phyloP scores from a whole-genome alignment of 805 yeast species.

The Teunomyces pallodes region DNA sequence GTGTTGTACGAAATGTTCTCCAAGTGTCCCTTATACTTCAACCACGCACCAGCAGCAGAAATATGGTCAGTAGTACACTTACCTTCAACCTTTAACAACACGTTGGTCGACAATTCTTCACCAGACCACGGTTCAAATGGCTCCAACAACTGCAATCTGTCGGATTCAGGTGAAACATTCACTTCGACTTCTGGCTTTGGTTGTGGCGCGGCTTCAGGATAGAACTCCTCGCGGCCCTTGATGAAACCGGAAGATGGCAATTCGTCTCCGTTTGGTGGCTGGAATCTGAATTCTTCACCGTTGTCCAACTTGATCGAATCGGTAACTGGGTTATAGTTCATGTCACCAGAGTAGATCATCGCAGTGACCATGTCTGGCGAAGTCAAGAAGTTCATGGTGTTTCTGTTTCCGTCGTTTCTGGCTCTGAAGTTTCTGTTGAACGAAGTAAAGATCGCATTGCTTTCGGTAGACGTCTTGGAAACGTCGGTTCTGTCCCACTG shows the following conservation, averaged over 20 bases:
- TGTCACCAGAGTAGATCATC: constrained; percentile 91
- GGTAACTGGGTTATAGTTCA: constrained; percentile 85
- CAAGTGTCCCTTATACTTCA: constrained; percentile 96
- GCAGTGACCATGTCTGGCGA: constrained; percentile 98
- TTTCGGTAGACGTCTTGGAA: constrained; percentile 57
- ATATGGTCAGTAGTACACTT: constrained; percentile 98
- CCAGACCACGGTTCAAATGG: constrained; percentile 90
- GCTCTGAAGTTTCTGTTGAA: constrained; percentile 98
- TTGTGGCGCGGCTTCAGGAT: constrained; percentile 68
- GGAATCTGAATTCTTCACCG: constrained; percentile 74
- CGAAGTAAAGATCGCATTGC: constrained; percentile 91
- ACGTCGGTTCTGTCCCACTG: constrained; percentile 96
- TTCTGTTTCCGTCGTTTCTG: constrained; percentile 97
- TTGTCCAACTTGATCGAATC: constrained; percentile 72
- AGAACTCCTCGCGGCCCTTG: constrained; percentile 69
- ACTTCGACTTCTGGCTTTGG: constrained; percentile 60
- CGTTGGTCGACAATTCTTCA: constrained; percentile 71
- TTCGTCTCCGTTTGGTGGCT: constrained; percentile 80
- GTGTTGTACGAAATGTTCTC: constrained; percentile 95
- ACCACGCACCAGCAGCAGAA: constrained; percentile 98
- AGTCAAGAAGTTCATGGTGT: constrained; percentile 96
- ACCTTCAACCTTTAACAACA: constrained; percentile 89
- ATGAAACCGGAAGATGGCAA: constrained; percentile 78
- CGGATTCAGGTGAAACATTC: constrained; percentile 81
- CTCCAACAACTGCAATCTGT: constrained; percentile 84